phyloP scores from a whole-genome alignment of 2,329 filamentous ascomycete genomes.

The Aspergillus viridinutans region DNA sequence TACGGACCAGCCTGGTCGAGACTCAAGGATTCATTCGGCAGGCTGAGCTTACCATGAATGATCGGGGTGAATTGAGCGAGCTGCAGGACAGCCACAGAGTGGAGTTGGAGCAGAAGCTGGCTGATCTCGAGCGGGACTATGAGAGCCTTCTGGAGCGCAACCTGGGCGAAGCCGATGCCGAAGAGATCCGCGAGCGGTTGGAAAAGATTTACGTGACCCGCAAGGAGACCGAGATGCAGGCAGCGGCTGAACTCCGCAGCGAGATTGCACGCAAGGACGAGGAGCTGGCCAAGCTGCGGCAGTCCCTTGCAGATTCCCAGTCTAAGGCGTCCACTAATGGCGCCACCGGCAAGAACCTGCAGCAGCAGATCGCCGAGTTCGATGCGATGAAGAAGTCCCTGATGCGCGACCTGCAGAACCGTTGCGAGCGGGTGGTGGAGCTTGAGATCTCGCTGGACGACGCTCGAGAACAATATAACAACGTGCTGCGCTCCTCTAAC shows the following conservation, averaged over 20 bases:
- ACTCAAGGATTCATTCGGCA: slow-evolving; percentile 90
- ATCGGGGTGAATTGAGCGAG: slow-evolving; percentile 60
- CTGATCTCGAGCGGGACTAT: slow-evolving; percentile 74
- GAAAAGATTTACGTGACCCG: slow-evolving; percentile 73
- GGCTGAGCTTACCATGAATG: slow-evolving; percentile 80
- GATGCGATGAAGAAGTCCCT: slow-evolving; percentile 99
- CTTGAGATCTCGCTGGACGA: slow-evolving; percentile 96
- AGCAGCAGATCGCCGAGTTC: slow-evolving; percentile 97
- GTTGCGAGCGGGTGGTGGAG: slow-evolving; percentile 96
- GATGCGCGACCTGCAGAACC: slow-evolving; percentile 97
- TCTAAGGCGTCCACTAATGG: slow-evolving; percentile 55
- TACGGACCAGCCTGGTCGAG: slow-evolving; percentile 76
- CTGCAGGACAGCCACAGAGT: slow-evolving; percentile 61
- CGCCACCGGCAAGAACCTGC: slow-evolving; percentile 69
- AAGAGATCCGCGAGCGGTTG: slow-evolving; percentile 76
- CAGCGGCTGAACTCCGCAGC: slow-evolving; percentile 70
- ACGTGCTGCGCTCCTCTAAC: slow-evolving; percentile 92
- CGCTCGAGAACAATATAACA: slow-evolving; percentile 98
- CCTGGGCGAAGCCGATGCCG: slow-evolving; percentile 70
- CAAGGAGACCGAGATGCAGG: slow-evolving; percentile 67
- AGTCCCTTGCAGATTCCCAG: slow-evolving; percentile 69
- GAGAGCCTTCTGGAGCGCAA: slow-evolving; percentile 77
- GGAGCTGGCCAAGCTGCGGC: slow-evolving; percentile 77
- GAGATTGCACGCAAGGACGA: slow-evolving; percentile 73
- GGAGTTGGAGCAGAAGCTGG: slow-evolving; percentile 72